These are phyloP conservation scores for Penicillium vulpinum DNA, from an alignment of 2,329 filamentous ascomycete species.

Conservation along the genomic window DNA sequence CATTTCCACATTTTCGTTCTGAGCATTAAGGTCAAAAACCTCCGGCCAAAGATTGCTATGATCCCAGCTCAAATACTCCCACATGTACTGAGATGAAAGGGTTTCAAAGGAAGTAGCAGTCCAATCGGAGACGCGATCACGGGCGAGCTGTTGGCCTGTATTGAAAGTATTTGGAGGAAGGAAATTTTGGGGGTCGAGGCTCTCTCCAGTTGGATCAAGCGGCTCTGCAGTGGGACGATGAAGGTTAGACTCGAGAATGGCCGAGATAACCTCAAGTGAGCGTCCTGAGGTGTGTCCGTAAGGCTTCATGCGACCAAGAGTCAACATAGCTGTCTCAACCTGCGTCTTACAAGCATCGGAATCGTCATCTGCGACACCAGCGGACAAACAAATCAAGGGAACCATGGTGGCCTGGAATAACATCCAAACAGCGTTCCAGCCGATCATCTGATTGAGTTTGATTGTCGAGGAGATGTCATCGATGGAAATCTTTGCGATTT, in stretches of 20 bases:
- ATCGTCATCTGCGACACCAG: constrained; percentile 4
- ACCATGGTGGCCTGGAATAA: constrained; percentile 77
- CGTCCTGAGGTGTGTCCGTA: constrained; percentile 16
- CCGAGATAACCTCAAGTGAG: constrained; percentile 11
- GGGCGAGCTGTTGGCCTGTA: not conserved
- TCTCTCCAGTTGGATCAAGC: not conserved
- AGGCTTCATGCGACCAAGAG: constrained; percentile 9
- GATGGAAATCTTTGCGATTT: constrained; percentile 67
- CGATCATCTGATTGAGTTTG: constrained; percentile 68
- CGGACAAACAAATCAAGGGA: constrained; percentile 50
- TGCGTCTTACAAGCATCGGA: constrained; percentile 9
- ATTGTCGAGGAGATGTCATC: constrained; percentile 68
- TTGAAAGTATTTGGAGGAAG: not conserved
- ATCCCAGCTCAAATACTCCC: constrained; percentile 16
- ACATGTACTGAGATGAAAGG: constrained; percentile 11
- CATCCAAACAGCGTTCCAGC: constrained; percentile 78
- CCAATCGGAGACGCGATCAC: constrained; percentile 7
- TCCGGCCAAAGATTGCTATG: constrained; percentile 12
- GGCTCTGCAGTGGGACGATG: constrained; percentile 18
- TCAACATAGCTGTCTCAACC: constrained; percentile 14
- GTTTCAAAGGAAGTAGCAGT: constrained; percentile 9
- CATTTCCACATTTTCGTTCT: constrained; percentile 3
- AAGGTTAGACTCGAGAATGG: constrained; percentile 8
- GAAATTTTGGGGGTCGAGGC: not conserved
- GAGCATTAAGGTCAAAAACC: constrained; percentile 1